Conservation (phyloP, 495 filamentous ascomycete species). For the Clohesyomyces aquaticus region DNA sequence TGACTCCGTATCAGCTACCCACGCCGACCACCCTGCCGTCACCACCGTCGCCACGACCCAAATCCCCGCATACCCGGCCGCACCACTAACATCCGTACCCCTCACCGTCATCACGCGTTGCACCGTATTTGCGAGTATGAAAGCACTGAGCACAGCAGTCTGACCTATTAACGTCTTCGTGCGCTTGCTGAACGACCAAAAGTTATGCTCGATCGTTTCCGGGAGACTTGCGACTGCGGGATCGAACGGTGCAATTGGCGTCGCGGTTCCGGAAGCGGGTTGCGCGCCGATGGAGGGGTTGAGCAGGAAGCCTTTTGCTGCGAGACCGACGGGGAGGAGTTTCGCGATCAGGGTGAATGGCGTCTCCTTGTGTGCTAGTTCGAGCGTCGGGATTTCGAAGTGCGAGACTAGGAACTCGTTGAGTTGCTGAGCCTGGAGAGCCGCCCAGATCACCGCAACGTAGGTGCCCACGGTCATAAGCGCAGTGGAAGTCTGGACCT, state of each 20-base stretch:
- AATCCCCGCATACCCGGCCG: conserved; percentile 67
- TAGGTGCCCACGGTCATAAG: conserved; percentile 70
- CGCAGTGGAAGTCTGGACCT: conserved; percentile 64
- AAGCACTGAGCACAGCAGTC: conserved; percentile 58
- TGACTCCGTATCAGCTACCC: conserved; percentile 59
- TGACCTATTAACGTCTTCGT: conserved; percentile 68
- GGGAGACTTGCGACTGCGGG: conserved; percentile 56
- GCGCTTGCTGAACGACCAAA: conserved; percentile 58
- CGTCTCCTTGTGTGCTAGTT: conserved; percentile 62
- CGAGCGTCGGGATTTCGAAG: conserved; percentile 71
- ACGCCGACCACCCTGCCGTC: conserved; percentile 62
- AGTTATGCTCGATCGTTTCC: conserved; percentile 65
- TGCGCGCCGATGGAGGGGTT: conserved; percentile 55
- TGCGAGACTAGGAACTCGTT: conserved; percentile 67
- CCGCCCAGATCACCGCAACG: conserved; percentile 64
- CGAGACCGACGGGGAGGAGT: conserved; percentile 67
- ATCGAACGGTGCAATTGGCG: conserved; percentile 51
- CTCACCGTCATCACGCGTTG: conserved; percentile 64
- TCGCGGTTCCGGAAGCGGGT: conserved; percentile 24
- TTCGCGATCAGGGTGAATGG: conserved; percentile 55
- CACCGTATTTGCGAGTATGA: conserved; percentile 65
- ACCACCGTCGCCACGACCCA: conserved; percentile 67
- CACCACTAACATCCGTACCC: conserved; percentile 69
- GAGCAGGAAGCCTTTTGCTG: conserved; percentile 74
- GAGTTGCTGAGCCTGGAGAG: conserved; percentile 63